A percentile compares a stretch with the other conserved stretches of the same genome.
These are phyloP conservation scores for Trichoderma citrinoviride DNA, from an alignment of 2,329 filamentous ascomycete genomes.

Conservation along the genomic window DNA sequence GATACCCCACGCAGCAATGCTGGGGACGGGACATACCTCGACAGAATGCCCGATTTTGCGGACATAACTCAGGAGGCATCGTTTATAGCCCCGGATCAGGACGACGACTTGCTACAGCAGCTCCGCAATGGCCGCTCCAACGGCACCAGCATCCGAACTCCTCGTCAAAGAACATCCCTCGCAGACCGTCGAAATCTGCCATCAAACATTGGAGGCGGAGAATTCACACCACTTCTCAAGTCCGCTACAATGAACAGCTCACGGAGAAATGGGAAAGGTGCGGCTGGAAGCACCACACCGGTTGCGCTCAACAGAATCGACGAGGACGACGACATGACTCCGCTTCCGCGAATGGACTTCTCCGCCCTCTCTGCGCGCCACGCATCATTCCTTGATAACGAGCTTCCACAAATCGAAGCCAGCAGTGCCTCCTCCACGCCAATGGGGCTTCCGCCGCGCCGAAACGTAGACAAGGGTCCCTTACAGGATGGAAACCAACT, in stretches of 20 bases:
- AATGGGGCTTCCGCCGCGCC: conserved; percentile 64
- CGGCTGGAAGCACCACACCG: conserved; percentile 64
- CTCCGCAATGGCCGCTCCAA: conserved; percentile 64
- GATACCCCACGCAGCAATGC: conserved; percentile 84
- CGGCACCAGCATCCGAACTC: conserved; percentile 65
- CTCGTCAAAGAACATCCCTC: conserved; percentile 67
- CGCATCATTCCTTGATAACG: conserved; percentile 64
- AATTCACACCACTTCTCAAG: conserved; percentile 94
- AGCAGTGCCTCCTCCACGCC: conserved; percentile 85
- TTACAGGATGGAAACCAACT: conserved; percentile 85
- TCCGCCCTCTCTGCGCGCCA: conserved; percentile 67
- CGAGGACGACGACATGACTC: conserved; percentile 71
- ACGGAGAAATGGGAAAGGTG: conserved; percentile 60
- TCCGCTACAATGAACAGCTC: conserved; percentile 70
- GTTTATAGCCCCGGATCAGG: conserved; percentile 75
- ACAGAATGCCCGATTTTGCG: conserved; percentile 63
- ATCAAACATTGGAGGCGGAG: conserved; percentile 62
- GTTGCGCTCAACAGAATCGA: conserved; percentile 60
- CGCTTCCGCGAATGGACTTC: conserved; percentile 69
- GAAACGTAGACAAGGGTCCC: conserved; percentile 61
- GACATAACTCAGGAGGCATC: conserved; percentile 86
- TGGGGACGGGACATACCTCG: conserved; percentile 80
- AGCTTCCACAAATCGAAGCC: conserved; percentile 70
- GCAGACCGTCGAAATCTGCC: conserved; percentile 70
- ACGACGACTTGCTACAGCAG: conserved; percentile 67